Evolutionary conservation across 345 rosid species (phyloP).

Genomic region (Heritiera fomes): DNA sequence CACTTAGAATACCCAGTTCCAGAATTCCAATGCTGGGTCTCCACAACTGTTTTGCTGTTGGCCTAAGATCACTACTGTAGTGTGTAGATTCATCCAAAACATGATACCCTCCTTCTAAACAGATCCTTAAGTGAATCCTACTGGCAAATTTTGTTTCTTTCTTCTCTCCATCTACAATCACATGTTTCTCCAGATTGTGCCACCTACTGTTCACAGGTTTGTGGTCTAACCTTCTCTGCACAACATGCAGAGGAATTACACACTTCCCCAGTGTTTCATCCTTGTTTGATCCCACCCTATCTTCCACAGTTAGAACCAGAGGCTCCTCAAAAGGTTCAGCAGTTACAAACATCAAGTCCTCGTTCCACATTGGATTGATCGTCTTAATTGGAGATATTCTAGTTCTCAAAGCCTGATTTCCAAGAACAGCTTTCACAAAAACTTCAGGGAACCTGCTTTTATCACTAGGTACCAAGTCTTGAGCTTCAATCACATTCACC

Average conservation of each 20-base stretch:
- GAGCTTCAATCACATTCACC: conserved; percentile 94
- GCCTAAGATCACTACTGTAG: conserved; percentile 90
- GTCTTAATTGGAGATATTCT: conserved; percentile 63
- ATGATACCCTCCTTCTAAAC: conserved; percentile 96
- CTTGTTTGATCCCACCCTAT: conserved; percentile 67
- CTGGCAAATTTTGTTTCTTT: conserved; percentile 82
- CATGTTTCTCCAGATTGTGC: conserved; percentile 85
- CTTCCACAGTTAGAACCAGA: conserved; percentile 73
- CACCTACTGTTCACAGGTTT: conserved; percentile 71
- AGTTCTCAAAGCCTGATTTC: conserved; percentile 70
- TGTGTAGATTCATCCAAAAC: conserved; percentile 98
- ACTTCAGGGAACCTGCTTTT: conserved; percentile 83
- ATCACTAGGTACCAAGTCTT: conserved; percentile 76
- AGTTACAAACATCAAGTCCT: conserved; percentile 90
- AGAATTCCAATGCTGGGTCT: conserved; percentile 71
- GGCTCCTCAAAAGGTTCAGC: conserved; percentile 94
- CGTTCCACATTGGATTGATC: conserved; percentile 92
- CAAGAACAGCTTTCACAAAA: conserved; percentile 68
- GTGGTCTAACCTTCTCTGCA: conserved; percentile 85
- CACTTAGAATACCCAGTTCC: conserved; percentile 76
- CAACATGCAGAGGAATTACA: conserved; percentile 51
- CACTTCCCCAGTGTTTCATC: conserved; percentile 73
- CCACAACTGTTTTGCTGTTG: conserved; percentile 95
- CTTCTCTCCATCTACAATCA: conserved; percentile 68
- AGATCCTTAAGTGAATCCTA: conserved; percentile 80